Base-by-base conservation (phyloP, 2,329 filamentous ascomycete species). In the Aspergillus tamarii region DNA sequence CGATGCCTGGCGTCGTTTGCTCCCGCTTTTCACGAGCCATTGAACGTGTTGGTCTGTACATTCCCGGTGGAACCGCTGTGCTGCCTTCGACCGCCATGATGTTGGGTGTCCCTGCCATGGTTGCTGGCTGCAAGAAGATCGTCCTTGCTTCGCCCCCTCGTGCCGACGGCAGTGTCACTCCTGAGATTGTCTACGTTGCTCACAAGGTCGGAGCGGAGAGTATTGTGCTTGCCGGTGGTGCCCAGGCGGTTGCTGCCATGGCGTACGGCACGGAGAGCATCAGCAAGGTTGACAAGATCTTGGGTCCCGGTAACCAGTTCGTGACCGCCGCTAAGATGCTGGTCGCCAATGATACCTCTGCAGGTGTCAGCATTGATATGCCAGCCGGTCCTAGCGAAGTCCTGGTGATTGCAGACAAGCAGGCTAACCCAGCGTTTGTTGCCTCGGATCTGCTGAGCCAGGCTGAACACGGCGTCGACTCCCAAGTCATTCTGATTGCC, bases 241-340 rank as follows among this genome's bases (percentile, higher is more conserved):
- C 94, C 0, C 95, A 99, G 81, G 95, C 95, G 50, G 89, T 99
- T 43, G 95, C 94, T 23, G 95, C 95, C 55, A 91, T 99, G 90
- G 95, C 95, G 2, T 99, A 99, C 80, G 95, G 95, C 55, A 99
- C 95, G 0, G 91, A 97, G 80, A 94, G 89, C 71, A 88, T 99
- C 57, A 92, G 85, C 78, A 99, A 99, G 83, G 95, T 99, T 9
- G 95, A 99, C 84, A 99, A 99, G 87, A 97, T 99, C 71, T 88
- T 98, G 14, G 95, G 95, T 0, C 95, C 95, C 3, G 95, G 95
- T 41, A 99, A 99, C 81, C 95, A 98, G 79, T 99, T 98, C 75
- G 95, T 99, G 46, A 99, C 95, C 0, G 95, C 95, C 0, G 95
- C 92, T 59, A 99, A 99, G 87, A 99, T 99, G 95, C 86, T 94